phyloP scores from a whole-genome alignment of 2,329 filamentous ascomycete genomes.

The Chaetomiaceae sp. region DNA sequence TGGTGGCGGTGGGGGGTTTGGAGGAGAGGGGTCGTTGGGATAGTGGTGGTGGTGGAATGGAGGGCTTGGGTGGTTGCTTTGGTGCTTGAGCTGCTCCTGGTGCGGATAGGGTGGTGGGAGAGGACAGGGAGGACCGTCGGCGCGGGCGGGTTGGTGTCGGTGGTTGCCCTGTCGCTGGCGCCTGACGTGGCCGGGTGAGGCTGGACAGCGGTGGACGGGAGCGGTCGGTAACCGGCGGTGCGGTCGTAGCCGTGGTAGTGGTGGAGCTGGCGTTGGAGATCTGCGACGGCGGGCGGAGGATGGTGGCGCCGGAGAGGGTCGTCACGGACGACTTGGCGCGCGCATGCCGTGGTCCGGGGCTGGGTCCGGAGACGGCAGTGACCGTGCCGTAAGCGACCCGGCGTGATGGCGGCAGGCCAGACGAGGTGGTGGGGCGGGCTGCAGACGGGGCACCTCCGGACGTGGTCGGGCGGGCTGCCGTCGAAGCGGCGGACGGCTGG shows the following conservation, averaged over 20 bases:
- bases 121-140: constrained; percentile 4
- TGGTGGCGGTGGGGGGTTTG: not conserved
- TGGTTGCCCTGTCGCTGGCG: not conserved
- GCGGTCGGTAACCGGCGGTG: too few species aligned
- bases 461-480: constrained; percentile 3
- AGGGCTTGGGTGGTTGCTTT: constrained; percentile 1
- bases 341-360: constrained; percentile 26
- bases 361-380: constrained; percentile 5
- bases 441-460: not conserved
- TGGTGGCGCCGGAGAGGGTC: constrained; percentile 33
- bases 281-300: constrained; percentile 31
- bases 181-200: not conserved
- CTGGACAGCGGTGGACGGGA: constrained; percentile 17
- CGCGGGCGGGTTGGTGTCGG: constrained; percentile 9
- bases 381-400: constrained; percentile 7
- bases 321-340: constrained; percentile 39
- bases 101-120: not conserved
- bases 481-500: constrained; percentile 9
- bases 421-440: constrained; percentile 25
- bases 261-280: constrained; percentile 14
- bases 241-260: constrained; percentile 1
- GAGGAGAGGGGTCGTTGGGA: not conserved
- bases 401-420: constrained; percentile 21
- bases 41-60: not conserved
- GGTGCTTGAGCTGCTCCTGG: constrained; percentile 3